These are phyloP conservation scores for Colletotrichum lupini DNA, from an alignment of 2,329 filamentous ascomycete species.

Conservation along the genomic window DNA sequence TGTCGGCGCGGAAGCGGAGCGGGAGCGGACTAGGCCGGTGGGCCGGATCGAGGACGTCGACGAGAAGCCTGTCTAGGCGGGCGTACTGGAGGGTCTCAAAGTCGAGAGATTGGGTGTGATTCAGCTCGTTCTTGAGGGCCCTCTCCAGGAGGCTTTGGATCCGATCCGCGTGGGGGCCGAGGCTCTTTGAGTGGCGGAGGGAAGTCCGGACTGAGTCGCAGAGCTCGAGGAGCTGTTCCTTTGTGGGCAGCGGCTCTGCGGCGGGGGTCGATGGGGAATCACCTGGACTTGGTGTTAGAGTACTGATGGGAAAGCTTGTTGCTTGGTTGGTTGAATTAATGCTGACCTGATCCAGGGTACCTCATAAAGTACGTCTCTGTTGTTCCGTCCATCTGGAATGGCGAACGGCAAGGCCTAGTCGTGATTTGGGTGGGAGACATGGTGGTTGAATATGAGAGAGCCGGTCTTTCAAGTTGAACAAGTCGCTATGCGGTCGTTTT, in stretches of 20 bases:
- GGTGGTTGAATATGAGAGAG: not conserved
- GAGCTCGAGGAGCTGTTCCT: conserved; percentile 47
- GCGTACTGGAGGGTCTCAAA: conserved; percentile 52
- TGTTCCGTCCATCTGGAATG: conserved; percentile 27
- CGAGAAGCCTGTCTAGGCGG: conserved; percentile 56
- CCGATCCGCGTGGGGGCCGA: conserved; percentile 47
- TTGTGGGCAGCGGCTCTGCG: conserved; percentile 16
- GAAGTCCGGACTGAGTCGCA: conserved; percentile 54
- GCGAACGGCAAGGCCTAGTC: conserved; percentile 10
- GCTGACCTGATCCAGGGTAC: conserved; percentile 28
- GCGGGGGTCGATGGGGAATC: not conserved
- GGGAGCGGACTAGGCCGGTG: conserved; percentile 42
- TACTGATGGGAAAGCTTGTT: not conserved
- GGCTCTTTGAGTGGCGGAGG: conserved; percentile 44
- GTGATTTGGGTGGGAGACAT: conserved; percentile 33
- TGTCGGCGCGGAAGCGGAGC: conserved; percentile 47
- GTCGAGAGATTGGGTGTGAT: conserved; percentile 46
- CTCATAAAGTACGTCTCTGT: conserved; percentile 27
- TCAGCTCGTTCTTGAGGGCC: conserved; percentile 51
- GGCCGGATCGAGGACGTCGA: conserved; percentile 49
- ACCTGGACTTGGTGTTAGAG: conserved; percentile 12
- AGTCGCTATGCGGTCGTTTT: not conserved
- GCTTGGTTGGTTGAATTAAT: not conserved
- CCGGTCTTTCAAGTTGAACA: not conserved
- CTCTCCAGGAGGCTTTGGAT: conserved; percentile 53